These are phyloP conservation scores for Craterostigma plantagineum DNA, from an alignment of 257 asterid genomes.

Conservation along the genomic window DNA sequence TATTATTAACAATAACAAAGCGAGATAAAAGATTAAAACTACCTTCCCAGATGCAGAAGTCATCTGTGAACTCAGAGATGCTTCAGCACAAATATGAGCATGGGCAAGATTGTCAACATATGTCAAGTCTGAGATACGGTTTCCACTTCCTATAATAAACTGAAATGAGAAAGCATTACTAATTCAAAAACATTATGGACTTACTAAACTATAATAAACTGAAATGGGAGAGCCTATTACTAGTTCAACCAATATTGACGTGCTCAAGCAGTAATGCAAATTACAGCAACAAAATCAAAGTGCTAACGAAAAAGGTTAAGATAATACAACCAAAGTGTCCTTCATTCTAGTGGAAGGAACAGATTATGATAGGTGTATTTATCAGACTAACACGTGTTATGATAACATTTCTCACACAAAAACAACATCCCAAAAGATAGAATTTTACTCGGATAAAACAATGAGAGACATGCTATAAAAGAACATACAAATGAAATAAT, in stretches of 20 bases:
- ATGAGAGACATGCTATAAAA: background rate
- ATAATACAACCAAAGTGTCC: too few species aligned
- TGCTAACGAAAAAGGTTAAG: background rate
- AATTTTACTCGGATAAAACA: background rate
- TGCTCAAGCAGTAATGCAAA: conserved; percentile 4
- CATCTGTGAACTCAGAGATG: conserved; percentile 40
- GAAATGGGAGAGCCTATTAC: conserved; percentile 86
- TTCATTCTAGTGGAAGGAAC: too few species aligned
- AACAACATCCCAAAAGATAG: too few species aligned
- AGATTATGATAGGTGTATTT: too few species aligned
- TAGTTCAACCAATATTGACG: conserved; percentile 24
- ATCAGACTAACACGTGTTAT: too few species aligned
- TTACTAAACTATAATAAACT: conserved; percentile 78
- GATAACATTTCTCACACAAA: too few species aligned
- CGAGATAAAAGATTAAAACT: conserved; percentile 10
- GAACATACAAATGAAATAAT: background rate
- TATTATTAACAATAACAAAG: conserved; percentile 2
- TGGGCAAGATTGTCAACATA: conserved; percentile 83
- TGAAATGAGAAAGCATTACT: conserved; percentile 87
- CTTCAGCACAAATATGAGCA: conserved; percentile 84
- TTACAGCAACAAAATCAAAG: background rate
- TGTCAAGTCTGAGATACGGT: conserved; percentile 51
- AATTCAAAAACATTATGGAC: conserved; percentile 28
- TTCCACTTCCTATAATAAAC: conserved; percentile 81
- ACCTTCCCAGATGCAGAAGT: conserved; percentile 62